phyloP scores from a whole-genome alignment of 2,329 filamentous ascomycete genomes.

The Dothideomycetes sp. region DNA sequence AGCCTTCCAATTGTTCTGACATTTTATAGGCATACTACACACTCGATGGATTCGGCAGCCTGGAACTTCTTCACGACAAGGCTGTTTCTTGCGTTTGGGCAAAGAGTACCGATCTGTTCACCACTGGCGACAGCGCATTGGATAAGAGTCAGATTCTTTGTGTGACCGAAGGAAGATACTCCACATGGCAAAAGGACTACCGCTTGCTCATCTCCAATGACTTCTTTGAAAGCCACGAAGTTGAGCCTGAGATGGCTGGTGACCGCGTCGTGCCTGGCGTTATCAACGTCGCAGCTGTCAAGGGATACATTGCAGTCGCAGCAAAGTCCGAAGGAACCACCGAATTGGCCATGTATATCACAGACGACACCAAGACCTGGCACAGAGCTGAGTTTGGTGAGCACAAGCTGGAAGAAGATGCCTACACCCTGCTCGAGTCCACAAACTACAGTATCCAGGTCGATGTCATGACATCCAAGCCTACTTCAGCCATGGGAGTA shows the following conservation, averaged over 20 bases:
- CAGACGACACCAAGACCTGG: constrained; percentile 74
- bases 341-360: constrained; percentile 87
- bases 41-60: constrained; percentile 67
- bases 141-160: constrained; percentile 68
- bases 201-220: constrained; percentile 71
- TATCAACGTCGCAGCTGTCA: constrained; percentile 70
- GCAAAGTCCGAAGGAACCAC: constrained; percentile 68
- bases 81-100: constrained; percentile 82
- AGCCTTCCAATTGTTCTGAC: constrained; percentile 24
- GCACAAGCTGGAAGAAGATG: constrained; percentile 72
- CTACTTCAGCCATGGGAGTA: constrained; percentile 64
- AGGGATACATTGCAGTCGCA: constrained; percentile 77
- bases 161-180: constrained; percentile 63
- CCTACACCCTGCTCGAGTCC: constrained; percentile 88
- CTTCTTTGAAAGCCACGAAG: constrained; percentile 56
- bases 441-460: constrained; percentile 98
- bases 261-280: constrained; percentile 67
- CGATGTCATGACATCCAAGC: constrained; percentile 66
- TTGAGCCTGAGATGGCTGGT: constrained; percentile 67
- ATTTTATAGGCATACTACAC: constrained; percentile 58
- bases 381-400: constrained; percentile 83
- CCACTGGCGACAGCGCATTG: constrained; percentile 52
- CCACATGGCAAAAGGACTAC: constrained; percentile 61
- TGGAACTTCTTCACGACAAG: constrained; percentile 53
- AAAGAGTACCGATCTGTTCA: constrained; percentile 62